A percentile compares a stretch with the other conserved stretches of the same genome.
phyloP scores from a whole-genome alignment of 2,329 filamentous ascomycete species.

The Fusarium equiseti region DNA sequence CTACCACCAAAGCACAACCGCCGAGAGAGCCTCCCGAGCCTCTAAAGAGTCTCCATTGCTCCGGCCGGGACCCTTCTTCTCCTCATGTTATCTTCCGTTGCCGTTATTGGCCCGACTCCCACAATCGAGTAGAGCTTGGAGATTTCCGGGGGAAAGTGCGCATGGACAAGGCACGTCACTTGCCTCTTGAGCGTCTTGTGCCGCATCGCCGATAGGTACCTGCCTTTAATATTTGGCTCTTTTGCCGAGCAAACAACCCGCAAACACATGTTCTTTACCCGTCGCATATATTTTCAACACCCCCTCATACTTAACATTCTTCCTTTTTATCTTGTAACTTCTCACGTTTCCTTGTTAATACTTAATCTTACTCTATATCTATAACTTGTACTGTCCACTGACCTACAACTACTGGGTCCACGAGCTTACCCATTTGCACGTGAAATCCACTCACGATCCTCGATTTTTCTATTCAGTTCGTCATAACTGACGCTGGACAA shows the following conservation, averaged over 20 bases:
- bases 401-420: conserved; percentile 15
- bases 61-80: conserved; percentile 33
- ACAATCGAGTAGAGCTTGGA: conserved; percentile 9
- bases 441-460: conserved; percentile 27
- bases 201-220: conserved; percentile 38
- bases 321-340: background rate
- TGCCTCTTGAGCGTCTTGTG: conserved; percentile 36
- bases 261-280: conserved; percentile 12
- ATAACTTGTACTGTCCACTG: conserved; percentile 10
- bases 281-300: conserved; percentile 13
- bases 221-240: background rate
- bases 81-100: conserved; percentile 6
- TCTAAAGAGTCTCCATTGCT: conserved; percentile 43
- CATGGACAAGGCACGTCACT: conserved; percentile 41
- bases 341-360: background rate
- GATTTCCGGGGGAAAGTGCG: conserved; percentile 15
- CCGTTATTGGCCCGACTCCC: conserved; percentile 23
- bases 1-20: conserved; percentile 7
- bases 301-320: conserved; percentile 8
- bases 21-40: conserved; percentile 23
- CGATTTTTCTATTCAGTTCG: conserved; percentile 8
- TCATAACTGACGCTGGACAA: conserved; percentile 4
- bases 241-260: conserved; percentile 5
- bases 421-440: conserved; percentile 33
- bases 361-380: conserved; percentile 3